Evolutionary conservation across 164 flowering plant genomes (phyloP).

Genomic region (Stephania yunnanensis): DNA sequence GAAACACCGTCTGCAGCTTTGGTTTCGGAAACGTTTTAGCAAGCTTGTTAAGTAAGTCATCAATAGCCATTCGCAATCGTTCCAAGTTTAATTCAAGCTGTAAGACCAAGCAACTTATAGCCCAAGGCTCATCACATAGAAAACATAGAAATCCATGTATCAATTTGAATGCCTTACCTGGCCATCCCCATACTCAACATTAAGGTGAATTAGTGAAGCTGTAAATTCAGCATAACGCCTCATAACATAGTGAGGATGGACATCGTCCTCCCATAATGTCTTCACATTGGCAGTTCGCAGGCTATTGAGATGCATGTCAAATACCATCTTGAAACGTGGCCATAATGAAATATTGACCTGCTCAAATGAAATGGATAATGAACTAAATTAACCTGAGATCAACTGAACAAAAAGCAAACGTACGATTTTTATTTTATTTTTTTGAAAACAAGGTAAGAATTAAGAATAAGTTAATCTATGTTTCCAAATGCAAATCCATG

Average conservation of each 20-base stretch:
- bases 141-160: background rate
- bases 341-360: conserved; percentile 91
- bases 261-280: conserved; percentile 97
- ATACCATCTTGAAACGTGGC: conserved; percentile 99
- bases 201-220: conserved; percentile 87
- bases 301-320: conserved; percentile 94
- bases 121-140: background rate
- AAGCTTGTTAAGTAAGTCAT: conserved; percentile 85
- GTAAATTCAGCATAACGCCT: conserved; percentile 99
- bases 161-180: conserved; percentile 47
- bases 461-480: background rate
- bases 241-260: conserved; percentile 96
- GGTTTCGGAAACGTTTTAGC: conserved; percentile 60
- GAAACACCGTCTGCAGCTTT: conserved; percentile 82
- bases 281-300: conserved; percentile 80
- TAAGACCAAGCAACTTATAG: conserved; percentile 8
- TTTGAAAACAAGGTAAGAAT: background rate
- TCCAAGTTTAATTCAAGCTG: conserved; percentile 95
- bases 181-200: conserved; percentile 94
- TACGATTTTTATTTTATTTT: no score
- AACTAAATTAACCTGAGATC: background rate
- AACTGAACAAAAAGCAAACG: background rate
- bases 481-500: background rate
- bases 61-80: conserved; percentile 87
- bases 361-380: conserved; percentile 15